Evolutionary conservation across 768 basidiomycete genomes (phyloP), one percentile per base, ranked within the genome.

Genomic region (Rhodocollybia butyracea): DNA sequence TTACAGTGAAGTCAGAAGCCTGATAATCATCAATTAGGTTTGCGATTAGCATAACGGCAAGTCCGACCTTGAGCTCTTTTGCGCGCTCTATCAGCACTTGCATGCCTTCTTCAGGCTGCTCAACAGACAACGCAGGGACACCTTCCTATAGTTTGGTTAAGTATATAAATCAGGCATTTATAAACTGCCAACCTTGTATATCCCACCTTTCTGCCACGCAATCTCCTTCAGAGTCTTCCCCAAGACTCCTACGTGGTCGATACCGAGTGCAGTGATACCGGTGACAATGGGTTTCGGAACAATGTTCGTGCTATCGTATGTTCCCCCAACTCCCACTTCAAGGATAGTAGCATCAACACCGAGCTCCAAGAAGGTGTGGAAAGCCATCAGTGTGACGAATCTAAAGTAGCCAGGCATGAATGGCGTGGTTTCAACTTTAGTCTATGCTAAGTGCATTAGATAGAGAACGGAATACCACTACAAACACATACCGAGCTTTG

Each of bases 311-410:
- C 93, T 93, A 66, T 99, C 97, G 65, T 91, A 91, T 21, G 81
- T 79, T 10, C 97, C 97, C 21, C 97, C 97, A 19, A 99, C 88
- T 8, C 97, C 97, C 34, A 98, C 97, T 77, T 99, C 97, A 22
- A 99, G 78, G 52, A 99, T 82, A 0, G 95, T 93, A 3, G 92
- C 94, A 60, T 95, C 85, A 5, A 98, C 89, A 67, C 87, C 84
- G 27, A 88, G 73, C 39, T 84, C 80, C 51, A 91, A 71, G 73
- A 99, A 98, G 3, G 87, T 80, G 62, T 98, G 95, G 68, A 84
- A 97, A 2, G 94, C 94, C 68, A 98, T 75, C 6, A 98, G 79
- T 3, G 97, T 98, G 48, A 98, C 68, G 64, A 91, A 95, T 61
- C 93, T 83, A 72, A 99, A 99, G 72, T 99, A 99, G 56, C 84